A percentile compares a stretch with the other conserved stretches of the same genome.
Conservation (phyloP, 1,284 basidiomycete species). For the Gomphus bonarii region DNA sequence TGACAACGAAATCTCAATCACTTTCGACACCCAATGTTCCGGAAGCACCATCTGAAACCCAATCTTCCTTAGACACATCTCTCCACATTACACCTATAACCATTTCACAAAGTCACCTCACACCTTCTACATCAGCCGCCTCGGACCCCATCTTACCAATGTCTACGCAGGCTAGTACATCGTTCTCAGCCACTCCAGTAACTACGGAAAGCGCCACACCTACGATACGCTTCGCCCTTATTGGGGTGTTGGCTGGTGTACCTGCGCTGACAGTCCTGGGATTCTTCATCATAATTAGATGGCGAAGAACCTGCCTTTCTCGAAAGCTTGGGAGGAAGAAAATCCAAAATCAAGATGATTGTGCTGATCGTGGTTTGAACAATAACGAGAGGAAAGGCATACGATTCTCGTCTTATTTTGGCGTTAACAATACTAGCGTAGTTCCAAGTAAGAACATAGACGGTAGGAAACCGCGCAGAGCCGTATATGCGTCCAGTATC, state of each 20-base stretch:
- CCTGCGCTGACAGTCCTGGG: background rate
- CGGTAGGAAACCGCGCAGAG: background rate
- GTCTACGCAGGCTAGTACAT: background rate
- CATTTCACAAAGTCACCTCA: too few relatives aligned
- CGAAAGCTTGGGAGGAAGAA: background rate
- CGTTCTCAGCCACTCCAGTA: background rate
- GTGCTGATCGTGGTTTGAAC: background rate
- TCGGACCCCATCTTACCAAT: background rate
- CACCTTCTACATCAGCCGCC: background rate
- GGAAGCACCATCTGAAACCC: background rate
- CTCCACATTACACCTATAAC: background rate
- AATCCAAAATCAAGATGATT: background rate
- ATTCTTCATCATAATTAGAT: background rate
- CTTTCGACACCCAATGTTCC: background rate
- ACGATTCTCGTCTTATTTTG: background rate
- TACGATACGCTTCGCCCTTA: background rate
- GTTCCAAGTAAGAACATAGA: background rate
- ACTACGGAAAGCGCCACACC: background rate
- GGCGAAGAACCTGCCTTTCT: background rate
- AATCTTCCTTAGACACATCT: background rate
- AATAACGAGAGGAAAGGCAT: background rate
- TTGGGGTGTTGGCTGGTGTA: background rate
- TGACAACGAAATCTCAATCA: background rate
- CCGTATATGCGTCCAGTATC: background rate
- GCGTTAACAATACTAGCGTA: background rate